phyloP scores from a whole-genome alignment of 2,329 filamentous ascomycete species.

The Rhynchosporium secalis region DNA sequence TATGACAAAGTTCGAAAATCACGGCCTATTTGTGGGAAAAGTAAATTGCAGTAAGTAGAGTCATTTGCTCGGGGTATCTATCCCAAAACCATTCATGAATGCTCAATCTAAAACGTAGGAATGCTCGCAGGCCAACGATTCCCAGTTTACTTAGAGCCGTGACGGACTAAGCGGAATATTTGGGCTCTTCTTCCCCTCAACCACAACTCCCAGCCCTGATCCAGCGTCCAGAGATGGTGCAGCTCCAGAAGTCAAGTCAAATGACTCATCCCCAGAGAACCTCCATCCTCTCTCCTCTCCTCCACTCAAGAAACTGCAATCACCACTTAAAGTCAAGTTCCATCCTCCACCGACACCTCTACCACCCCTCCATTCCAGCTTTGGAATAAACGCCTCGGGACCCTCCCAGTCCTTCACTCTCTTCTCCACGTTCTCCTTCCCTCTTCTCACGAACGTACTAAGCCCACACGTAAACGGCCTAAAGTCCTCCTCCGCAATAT shows the following conservation, averaged over 20 bases:
- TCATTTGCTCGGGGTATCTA: constrained; percentile 6
- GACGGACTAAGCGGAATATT: constrained; percentile 16
- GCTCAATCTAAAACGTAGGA: background rate
- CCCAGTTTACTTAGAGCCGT: constrained; percentile 12
- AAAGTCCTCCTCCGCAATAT: constrained; percentile 76
- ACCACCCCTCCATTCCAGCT: constrained; percentile 55
- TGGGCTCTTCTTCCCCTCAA: constrained; percentile 36
- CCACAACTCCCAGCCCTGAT: constrained; percentile 40
- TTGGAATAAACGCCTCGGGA: constrained; percentile 42
- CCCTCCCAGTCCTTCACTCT: constrained; percentile 44
- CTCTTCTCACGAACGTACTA: constrained; percentile 63
- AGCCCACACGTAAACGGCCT: constrained; percentile 80
- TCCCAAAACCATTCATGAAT: constrained; percentile 1
- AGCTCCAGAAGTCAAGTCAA: constrained; percentile 42
- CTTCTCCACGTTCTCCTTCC: constrained; percentile 40
- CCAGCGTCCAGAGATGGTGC: constrained; percentile 38
- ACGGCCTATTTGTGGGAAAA: too few relatives aligned
- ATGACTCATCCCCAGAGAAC: constrained; percentile 60
- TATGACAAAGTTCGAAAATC: background rate
- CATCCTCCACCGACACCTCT: constrained; percentile 73
- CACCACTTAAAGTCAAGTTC: constrained; percentile 77
- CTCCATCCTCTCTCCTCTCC: constrained; percentile 87
- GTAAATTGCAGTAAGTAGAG: too few relatives aligned
- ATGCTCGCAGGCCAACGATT: background rate
- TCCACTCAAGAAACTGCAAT: constrained; percentile 76